These are phyloP conservation scores for Xylaria castorea DNA, from an alignment of 495 filamentous ascomycete genomes.

Conservation along the genomic window DNA sequence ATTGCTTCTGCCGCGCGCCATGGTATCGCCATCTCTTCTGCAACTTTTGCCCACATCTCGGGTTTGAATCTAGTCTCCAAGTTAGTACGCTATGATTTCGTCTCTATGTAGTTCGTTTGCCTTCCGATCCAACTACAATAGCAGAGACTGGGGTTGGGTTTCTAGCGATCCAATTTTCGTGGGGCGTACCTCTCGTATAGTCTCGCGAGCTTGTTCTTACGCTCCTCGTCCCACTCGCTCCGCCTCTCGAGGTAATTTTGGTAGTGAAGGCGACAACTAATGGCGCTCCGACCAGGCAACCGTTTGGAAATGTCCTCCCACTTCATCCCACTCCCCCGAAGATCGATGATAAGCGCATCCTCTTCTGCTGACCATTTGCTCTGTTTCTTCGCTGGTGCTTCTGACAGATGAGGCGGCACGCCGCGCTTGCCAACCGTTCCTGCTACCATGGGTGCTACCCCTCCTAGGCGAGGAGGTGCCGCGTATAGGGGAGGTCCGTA, in stretches of 20 bases:
- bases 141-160: not conserved
- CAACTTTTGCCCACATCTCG: slow-evolving; percentile 95
- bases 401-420: slow-evolving; percentile 62
- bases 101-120: not conserved
- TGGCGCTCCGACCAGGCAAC: slow-evolving; percentile 87
- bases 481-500: slow-evolving; percentile 33
- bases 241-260: slow-evolving; percentile 95
- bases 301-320: slow-evolving; percentile 97
- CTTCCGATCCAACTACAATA: not conserved
- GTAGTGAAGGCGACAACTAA: slow-evolving; percentile 93
- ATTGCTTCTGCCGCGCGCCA: slow-evolving; percentile 96
- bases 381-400: slow-evolving; percentile 90
- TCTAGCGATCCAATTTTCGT: slow-evolving; percentile 7
- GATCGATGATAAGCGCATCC: slow-evolving; percentile 85
- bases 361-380: slow-evolving; percentile 96
- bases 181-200: slow-evolving; percentile 88
- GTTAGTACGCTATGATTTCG: slow-evolving; percentile 17
- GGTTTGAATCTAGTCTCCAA: slow-evolving; percentile 78
- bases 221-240: slow-evolving; percentile 94
- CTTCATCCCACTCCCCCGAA: slow-evolving; percentile 89
- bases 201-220: slow-evolving; percentile 93
- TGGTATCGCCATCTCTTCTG: slow-evolving; percentile 93
- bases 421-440: slow-evolving; percentile 47
- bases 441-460: slow-evolving; percentile 28
- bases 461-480: slow-evolving; percentile 30